phyloP scores from a whole-genome alignment of 208 protist genomes.

The Trichomonas tenax region DNA sequence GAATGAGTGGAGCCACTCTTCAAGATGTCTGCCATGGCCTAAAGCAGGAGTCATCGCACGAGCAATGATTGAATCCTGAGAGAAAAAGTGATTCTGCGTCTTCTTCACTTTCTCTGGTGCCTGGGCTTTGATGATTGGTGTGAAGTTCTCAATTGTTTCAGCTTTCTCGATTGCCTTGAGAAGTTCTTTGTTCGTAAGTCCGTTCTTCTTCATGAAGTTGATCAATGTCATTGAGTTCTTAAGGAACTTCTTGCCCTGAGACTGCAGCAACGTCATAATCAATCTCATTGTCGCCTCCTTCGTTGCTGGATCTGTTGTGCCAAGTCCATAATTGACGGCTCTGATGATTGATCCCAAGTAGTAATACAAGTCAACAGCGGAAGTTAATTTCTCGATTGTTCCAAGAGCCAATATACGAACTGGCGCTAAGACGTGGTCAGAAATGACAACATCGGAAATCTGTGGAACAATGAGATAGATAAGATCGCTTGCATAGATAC shows the following conservation, averaged over 20 bases:
- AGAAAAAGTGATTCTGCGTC: not conserved
- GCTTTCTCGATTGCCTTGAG: not conserved
- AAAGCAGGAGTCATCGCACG: not conserved
- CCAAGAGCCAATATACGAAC: not conserved
- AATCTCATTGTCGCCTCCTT: not conserved
- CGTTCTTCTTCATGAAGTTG: not conserved
- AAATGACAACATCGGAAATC: not conserved
- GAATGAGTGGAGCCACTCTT: not conserved
- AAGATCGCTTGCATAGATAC: not conserved
- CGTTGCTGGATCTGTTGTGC: not conserved
- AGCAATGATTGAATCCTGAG: not conserved
- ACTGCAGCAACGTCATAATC: not conserved
- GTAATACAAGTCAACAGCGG: not conserved
- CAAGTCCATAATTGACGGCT: not conserved
- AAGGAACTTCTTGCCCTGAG: not conserved
- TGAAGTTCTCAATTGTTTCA: not conserved
- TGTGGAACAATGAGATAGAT: not conserved
- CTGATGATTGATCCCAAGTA: constrained; percentile 1
- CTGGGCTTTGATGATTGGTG: not conserved
- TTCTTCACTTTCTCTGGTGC: not conserved
- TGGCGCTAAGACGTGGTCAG: not conserved
- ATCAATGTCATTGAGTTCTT: not conserved
- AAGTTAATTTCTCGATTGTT: not conserved
- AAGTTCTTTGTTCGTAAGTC: not conserved
- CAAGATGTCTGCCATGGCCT: not conserved